Evolutionary conservation across 768 basidiomycete genomes (phyloP).

Genomic region (Austroboletus eburneus): DNA sequence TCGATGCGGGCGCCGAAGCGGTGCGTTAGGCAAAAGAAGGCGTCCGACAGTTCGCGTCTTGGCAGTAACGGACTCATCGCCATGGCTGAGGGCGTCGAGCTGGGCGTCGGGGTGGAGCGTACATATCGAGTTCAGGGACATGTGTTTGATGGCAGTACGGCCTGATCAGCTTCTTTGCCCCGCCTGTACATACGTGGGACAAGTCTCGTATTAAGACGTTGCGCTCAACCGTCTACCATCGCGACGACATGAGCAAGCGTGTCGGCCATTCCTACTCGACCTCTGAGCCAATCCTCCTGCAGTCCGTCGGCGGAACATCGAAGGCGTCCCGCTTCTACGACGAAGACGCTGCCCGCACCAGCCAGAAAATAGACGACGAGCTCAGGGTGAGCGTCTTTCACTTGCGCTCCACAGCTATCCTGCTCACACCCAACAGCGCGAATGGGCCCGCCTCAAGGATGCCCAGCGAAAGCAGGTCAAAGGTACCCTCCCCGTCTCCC

Average conservation of each 20-base stretch:
- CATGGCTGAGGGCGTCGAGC: no score
- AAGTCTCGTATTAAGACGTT: constrained; percentile 30
- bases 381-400: constrained; percentile 38
- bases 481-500: constrained; percentile 32
- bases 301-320: constrained; percentile 28
- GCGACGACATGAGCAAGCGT: constrained; percentile 26
- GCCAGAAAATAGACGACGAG: constrained; percentile 54
- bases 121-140: constrained; percentile 12
- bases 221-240: constrained; percentile 16
- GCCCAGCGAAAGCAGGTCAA: constrained; percentile 48
- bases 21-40: not conserved
- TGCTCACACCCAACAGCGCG: constrained; percentile 38
- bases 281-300: constrained; percentile 30
- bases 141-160: constrained; percentile 28
- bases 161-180: constrained; percentile 33
- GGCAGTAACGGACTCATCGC: no score
- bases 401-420: not conserved
- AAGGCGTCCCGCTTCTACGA: constrained; percentile 36
- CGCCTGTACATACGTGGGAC: constrained; percentile 36
- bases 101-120: no score
- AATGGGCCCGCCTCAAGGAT: constrained; percentile 44
- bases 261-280: constrained; percentile 26
- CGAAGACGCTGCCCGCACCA: constrained; percentile 43
- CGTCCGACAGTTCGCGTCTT: no score
- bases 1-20: no score